Percentiles rank a stretch among this genome's conserved stretches.
Conservation (phyloP, 352 stramenopile species). For the Phytophthora hybrid region DNA sequence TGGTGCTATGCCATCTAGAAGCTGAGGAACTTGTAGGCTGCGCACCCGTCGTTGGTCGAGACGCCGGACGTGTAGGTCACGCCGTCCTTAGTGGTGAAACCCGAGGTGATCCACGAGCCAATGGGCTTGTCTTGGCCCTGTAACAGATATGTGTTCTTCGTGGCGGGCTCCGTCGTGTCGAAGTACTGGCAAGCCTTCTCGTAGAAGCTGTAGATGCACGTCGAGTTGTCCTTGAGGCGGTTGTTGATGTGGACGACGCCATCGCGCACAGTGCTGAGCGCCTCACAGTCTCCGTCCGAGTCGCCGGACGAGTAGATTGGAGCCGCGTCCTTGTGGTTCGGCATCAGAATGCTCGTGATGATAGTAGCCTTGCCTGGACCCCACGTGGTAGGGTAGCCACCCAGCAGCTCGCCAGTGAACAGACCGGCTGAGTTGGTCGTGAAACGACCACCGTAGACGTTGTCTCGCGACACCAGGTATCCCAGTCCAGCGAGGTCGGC, state of each 20-base stretch:
- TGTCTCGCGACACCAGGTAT: constrained; percentile 45
- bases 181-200: constrained; percentile 56
- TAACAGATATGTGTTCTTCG: constrained; percentile 53
- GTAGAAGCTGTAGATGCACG: constrained; percentile 61
- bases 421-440: constrained; percentile 32
- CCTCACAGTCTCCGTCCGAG: constrained; percentile 50
- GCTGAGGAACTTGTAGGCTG: constrained; percentile 41
- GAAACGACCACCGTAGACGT: constrained; percentile 60
- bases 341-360: constrained; percentile 50
- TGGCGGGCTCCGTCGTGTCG: constrained; percentile 31
- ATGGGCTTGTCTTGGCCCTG: constrained; percentile 62
- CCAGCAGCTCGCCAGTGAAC: constrained; percentile 48
- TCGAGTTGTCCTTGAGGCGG: constrained; percentile 44
- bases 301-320: constrained; percentile 45
- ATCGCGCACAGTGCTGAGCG: constrained; percentile 54
- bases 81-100: constrained; percentile 57
- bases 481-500: constrained; percentile 40
- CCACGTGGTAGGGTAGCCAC: constrained; percentile 63
- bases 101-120: constrained; percentile 56
- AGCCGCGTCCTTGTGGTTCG: constrained; percentile 42
- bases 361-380: constrained; percentile 56
- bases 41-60: constrained; percentile 36
- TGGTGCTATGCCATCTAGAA: background rate
- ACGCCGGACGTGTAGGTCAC: constrained; percentile 46
- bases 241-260: constrained; percentile 63